Evolutionary conservation across 371 early-diverging fungal genomes (phyloP), one percentile per base, ranked within the genome.

Genomic region (Coemansia sp.): DNA sequence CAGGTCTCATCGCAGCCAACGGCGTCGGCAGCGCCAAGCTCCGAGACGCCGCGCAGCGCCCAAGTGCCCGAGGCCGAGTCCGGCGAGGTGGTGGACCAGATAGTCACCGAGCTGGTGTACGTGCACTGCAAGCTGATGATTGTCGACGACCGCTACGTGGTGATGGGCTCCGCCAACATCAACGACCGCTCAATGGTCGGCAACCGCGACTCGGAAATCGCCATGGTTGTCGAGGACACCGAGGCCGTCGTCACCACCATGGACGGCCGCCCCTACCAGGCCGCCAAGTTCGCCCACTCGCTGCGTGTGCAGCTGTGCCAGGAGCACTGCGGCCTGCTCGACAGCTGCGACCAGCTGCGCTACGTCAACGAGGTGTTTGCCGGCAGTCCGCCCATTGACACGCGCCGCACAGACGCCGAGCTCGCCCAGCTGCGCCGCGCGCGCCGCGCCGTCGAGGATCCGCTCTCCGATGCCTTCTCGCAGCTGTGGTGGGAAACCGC

Each of bases 51-150:
- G 33, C 8, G 20, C 20, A 20, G 20, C 20, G 20, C 20, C 20
- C 20, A 20, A 20, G 11, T 8, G 33, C 31, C 45, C 0, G 68
- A 41, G 2, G 33, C 50, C 16, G 50, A 55, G 5, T 72, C 66
- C 9, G 16, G 41, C 6, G 76, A 74, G 26, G 63, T 79, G 0
- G 33, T 72, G 4, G 64, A 74, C 40, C 74, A 80, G 40, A 52
- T 78, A 6, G 89, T 91, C 0, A 89, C 89, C 5, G 95, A 97
- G 72, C 83, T 90, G 53, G 77, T 95, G 41, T 95, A 97, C 71
- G 86, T 95, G 51, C 97, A 97, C 78, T 87, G 89, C 69, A 97
- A 97, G 69, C 66, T 95, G 42, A 85, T 95, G 86, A 93, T 97
- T 68, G 88, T 93, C 2, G 97, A 97, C 77, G 94, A 93, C 63